Percentiles rank a stretch among this genome's conserved stretches.
Conservation (phyloP, 345 rosid species). For the Salix suchowensis region DNA sequence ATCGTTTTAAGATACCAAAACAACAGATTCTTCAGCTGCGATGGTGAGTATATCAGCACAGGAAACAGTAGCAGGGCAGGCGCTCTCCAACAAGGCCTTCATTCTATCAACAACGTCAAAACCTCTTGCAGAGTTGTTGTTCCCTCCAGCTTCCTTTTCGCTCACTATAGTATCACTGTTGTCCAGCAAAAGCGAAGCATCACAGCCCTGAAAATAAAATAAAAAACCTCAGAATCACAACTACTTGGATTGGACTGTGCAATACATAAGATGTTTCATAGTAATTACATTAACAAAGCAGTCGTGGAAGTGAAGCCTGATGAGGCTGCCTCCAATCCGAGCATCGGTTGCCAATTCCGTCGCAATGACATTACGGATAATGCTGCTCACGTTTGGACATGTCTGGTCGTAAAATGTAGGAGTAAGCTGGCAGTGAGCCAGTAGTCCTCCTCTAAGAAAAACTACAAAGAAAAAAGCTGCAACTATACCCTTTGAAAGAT, state of each 20-base stretch:
- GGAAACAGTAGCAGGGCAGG: constrained; percentile 15
- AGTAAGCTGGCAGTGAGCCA: constrained; percentile 22
- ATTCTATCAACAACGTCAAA: constrained; percentile 48
- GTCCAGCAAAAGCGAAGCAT: constrained; percentile 11
- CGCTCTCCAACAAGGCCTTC: constrained; percentile 36
- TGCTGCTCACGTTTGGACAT: constrained; percentile 28
- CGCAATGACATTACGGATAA: constrained; percentile 13
- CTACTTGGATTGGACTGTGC: too few relatives aligned
- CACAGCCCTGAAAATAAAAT: constrained; percentile 33
- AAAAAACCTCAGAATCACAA: too few relatives aligned
- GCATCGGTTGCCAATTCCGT: constrained; percentile 23
- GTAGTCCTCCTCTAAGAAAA: constrained; percentile 8
- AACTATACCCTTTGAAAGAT: background rate
- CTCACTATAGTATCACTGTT: constrained; percentile 1
- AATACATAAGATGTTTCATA: too few relatives aligned
- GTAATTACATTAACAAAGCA: constrained; percentile 39
- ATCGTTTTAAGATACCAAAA: constrained; percentile 6
- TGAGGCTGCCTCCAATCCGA: constrained; percentile 39
- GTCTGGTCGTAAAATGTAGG: constrained; percentile 29
- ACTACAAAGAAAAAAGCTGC: background rate
- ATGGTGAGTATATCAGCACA: constrained; percentile 25
- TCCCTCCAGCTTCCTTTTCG: constrained; percentile 21
- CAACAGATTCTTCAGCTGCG: constrained; percentile 29
- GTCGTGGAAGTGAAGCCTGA: constrained; percentile 50
- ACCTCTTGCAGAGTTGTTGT: constrained; percentile 54